A percentile compares a stretch with the other conserved stretches of the same genome.
Evolutionary conservation across 805 yeast genomes (phyloP).

Genomic region (Debaryomyces castellii): DNA sequence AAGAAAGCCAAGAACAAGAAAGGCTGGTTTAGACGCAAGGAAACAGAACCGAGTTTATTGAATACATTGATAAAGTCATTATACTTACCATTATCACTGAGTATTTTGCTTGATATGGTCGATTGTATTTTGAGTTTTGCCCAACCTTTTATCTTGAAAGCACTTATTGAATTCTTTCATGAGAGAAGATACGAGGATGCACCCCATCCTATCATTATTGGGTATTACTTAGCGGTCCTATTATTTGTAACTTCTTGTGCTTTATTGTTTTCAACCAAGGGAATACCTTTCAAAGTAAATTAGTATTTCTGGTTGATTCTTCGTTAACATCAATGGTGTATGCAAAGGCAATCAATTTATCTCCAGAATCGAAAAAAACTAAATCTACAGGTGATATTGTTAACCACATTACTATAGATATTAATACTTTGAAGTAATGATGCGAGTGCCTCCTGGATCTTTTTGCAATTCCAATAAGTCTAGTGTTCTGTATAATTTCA

Average conservation of each 20-base stretch:
- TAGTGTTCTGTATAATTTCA: slow-evolving; percentile 26
- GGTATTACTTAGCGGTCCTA: slow-evolving; percentile 21
- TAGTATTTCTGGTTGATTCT: slow-evolving; percentile 16
- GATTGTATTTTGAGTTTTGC: neutral
- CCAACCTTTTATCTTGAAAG: slow-evolving; percentile 28
- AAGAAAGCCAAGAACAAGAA: neutral
- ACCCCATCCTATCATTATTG: slow-evolving; percentile 20
- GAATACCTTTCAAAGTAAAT: slow-evolving; percentile 9
- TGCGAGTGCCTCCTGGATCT: slow-evolving; percentile 17
- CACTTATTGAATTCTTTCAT: slow-evolving; percentile 26
- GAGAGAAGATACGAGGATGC: slow-evolving; percentile 7
- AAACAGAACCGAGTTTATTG: neutral
- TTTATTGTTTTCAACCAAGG: slow-evolving; percentile 22
- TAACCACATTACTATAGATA: slow-evolving; percentile 32
- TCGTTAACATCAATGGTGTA: slow-evolving; percentile 25
- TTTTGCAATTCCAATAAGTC: slow-evolving; percentile 22
- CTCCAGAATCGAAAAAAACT: slow-evolving; percentile 30
- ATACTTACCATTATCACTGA: neutral
- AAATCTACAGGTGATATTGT: slow-evolving; percentile 35
- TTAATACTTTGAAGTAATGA: slow-evolving; percentile 13
- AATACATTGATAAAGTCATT: neutral
- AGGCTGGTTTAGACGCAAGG: neutral
- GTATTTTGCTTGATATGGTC: neutral
- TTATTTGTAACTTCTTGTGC: slow-evolving; percentile 25
- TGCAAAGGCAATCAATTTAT: slow-evolving; percentile 25